Evolutionary conservation across 139 green algal species (phyloP), one percentile per base, ranked within the genome.

Genomic region (Micromonas pusilla): DNA sequence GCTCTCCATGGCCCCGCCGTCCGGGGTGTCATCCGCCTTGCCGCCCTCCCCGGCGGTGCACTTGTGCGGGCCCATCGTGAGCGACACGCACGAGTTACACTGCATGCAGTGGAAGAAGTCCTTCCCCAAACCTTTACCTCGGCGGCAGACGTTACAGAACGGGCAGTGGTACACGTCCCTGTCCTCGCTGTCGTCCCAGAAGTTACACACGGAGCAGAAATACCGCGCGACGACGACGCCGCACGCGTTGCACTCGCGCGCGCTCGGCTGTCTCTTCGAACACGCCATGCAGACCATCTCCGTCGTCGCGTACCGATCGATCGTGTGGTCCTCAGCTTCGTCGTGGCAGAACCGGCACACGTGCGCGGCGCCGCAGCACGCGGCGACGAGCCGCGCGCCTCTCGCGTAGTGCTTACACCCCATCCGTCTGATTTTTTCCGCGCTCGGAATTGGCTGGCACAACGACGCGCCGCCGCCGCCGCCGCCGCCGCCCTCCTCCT

Each of bases 61-160:
- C 70, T 87, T 90, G 89, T 99, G 95, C 33, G 78, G 82, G 33
- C 87, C 85, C 9, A 97, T 83, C 33, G 83, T 82, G 45, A 97
- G 85, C 77, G 81, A 88, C 92, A 98, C 97, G 91, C 95, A 99
- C 20, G 90, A 82, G 82, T 98, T 98, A 90, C 94, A 98, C 65
- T 89, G 86, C 94, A 98, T 98, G 91, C 94, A 98, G 87, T 98
- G 94, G 86, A 95, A 97, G 78, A 92, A 93, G 83, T 98, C 94
- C 1, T 96, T 85, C 33, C 93, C 93, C 62, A 97, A 87, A 0
- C 91, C 91, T 66, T 86, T 78, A 0, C 62, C 62, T 39, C 65
- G 62, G n/a, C 87, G 86, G 85, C 93, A 98, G 68, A 98, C 89
- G 84, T 99, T 99, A 91, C 95, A 99, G 87, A 97, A 98, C 53